Evolutionary conservation across 164 flowering plant genomes (phyloP), one percentile per base, ranked within the genome.

Genomic region (Stephania japonica): DNA sequence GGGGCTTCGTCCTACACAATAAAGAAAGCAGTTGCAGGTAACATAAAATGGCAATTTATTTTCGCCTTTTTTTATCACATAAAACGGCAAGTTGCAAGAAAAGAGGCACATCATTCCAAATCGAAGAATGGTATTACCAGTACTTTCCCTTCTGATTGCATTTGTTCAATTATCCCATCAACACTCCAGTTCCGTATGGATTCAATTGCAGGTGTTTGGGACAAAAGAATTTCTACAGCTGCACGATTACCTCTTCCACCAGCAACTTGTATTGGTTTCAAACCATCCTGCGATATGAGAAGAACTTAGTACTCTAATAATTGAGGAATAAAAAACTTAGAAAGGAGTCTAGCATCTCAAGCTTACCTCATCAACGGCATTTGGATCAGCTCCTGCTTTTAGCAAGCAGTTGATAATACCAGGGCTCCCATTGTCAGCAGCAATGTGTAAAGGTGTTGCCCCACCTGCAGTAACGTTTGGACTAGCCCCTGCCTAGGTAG

Each of bases 341-440:
- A 27, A 27, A 47, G 11, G 65, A 42, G 25, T 24, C 23, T 59
- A 63, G 75, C 19, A 43, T 71, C 62, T 19, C 14, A 12, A 67
- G 26, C 78, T 75, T 73, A 96, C 99, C 92, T 92, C 98, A 80
- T 93, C 97, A 64, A 72, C 24, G 25, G 75, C 77, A 84, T 93
- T 88, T 9, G 99, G 94, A 87, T 96, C 97, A 63, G 97, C 98
- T 77, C 97, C 98, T 80, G 93, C 94, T 76, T 92, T 83, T 75
- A 96, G 67, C 72, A 96, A 86, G 80, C 92, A 86, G 65, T 80
- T 84, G 56, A 93, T 80, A 23, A 93, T 82, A 68, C 90, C 95
- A 19, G 71, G 49, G 81, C 71, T 85, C 68, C 97, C 99, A 82
- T 42, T 76, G 83, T 93, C 94, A 77, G 98, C 95, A 75, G 99